These are phyloP conservation scores for Myxozyma vanderwaltii DNA, from an alignment of 805 yeast genomes.

Conservation along the genomic window DNA sequence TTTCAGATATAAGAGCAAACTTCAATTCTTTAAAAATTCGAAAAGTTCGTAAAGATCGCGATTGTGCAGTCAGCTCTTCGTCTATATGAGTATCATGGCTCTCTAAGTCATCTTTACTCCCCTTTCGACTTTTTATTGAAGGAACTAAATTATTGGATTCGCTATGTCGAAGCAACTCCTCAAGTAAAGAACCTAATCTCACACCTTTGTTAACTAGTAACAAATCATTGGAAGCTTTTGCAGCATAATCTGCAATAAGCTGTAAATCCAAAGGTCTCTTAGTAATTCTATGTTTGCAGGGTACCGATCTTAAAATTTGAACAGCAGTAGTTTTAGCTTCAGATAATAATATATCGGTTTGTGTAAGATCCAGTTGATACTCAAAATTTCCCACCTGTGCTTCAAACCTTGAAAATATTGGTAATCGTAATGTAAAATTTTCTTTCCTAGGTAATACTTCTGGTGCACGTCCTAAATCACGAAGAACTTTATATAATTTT, in stretches of 20 bases:
- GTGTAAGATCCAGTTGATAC: slow-evolving; percentile 36
- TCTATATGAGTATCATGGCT: background rate
- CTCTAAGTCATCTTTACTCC: slow-evolving; percentile 12
- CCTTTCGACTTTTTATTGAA: background rate
- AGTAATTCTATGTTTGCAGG: slow-evolving; percentile 36
- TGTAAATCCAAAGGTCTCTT: slow-evolving; percentile 39
- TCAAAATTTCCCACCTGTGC: slow-evolving; percentile 39
- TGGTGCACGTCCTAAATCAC: slow-evolving; percentile 41
- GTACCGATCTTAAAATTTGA: slow-evolving; percentile 44
- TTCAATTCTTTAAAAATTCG: background rate
- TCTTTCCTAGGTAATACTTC: slow-evolving; percentile 38
- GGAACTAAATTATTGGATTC: background rate
- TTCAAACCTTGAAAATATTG: slow-evolving; percentile 43
- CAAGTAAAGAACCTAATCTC: slow-evolving; percentile 40
- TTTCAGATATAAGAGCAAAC: slow-evolving; percentile 39
- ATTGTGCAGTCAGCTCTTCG: background rate
- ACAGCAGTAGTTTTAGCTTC: slow-evolving; percentile 44
- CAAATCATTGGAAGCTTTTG: slow-evolving; percentile 36
- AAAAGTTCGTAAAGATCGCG: background rate
- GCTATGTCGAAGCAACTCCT: slow-evolving; percentile 36
- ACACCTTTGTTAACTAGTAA: slow-evolving; percentile 42
- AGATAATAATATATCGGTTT: slow-evolving; percentile 42
- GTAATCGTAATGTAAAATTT: slow-evolving; percentile 41
- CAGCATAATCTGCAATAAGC: slow-evolving; percentile 42
- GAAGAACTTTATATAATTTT: slow-evolving; percentile 38